Percentiles rank a stretch among this genome's conserved stretches.
Conservation (phyloP, 2,329 filamentous ascomycete species). For the Cladobotryum mycophilum region DNA sequence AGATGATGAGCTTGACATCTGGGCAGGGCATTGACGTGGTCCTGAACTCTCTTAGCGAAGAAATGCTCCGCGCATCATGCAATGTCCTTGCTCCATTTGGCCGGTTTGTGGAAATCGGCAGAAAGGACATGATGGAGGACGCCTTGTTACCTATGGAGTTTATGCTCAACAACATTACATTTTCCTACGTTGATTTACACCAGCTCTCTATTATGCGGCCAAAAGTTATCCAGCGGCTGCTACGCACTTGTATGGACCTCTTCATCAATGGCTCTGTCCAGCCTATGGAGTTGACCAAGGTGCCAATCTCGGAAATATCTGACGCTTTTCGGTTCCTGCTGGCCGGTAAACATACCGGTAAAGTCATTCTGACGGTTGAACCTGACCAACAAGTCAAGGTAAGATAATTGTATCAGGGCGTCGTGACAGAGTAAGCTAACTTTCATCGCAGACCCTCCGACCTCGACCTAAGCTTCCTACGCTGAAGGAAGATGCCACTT, state of each 20-base stretch:
- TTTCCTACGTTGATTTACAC: not conserved
- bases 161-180: not conserved
- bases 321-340: conserved; percentile 35
- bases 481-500: too few species aligned
- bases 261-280: too few species aligned
- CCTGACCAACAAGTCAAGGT: not conserved
- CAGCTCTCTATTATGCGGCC: not conserved
- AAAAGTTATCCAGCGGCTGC: conserved; percentile 3
- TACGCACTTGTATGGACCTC: conserved; percentile 3
- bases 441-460: too few species aligned
- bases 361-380: conserved; percentile 24
- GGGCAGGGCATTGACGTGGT: not conserved
- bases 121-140: not conserved
- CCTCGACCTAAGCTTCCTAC: too few species aligned
- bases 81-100: not conserved
- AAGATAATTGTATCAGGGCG: too few species aligned
- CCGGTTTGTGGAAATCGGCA: not conserved
- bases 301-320: conserved; percentile 6
- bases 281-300: too few species aligned
- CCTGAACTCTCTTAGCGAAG: not conserved
- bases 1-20: not conserved
- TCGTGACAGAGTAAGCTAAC: too few species aligned
- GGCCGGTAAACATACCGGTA: conserved; percentile 33
- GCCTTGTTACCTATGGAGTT: not conserved
- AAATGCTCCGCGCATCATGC: not conserved